A percentile compares a stretch with the other conserved stretches of the same genome.
Evolutionary conservation across 2,329 filamentous ascomycete species (phyloP).

Genomic region (Ascosphaera aggregata): DNA sequence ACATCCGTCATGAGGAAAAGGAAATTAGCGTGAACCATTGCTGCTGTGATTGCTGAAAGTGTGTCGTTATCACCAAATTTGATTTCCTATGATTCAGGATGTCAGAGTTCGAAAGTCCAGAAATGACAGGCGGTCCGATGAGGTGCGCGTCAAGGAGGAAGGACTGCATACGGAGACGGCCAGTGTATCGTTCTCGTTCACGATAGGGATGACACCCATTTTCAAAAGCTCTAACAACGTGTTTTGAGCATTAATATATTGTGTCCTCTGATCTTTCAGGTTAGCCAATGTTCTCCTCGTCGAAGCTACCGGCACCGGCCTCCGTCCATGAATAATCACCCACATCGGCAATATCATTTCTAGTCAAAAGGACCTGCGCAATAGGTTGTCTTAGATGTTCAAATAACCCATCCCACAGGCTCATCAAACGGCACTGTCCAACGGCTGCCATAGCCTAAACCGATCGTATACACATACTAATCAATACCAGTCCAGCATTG

Average conservation of each 20-base stretch:
- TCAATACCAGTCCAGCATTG: too few species aligned
- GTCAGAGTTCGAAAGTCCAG: background rate
- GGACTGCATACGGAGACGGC: constrained; percentile 42
- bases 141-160: too few species aligned
- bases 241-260: constrained; percentile 93
- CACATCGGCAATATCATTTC: constrained; percentile 91
- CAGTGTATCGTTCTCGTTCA: constrained; percentile 96
- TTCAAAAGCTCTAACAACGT: constrained; percentile 74
- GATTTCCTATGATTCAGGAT: constrained; percentile 39
- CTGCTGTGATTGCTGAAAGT: constrained; percentile 82
- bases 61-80: constrained; percentile 99
- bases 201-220: constrained; percentile 93
- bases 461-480: constrained; percentile 4
- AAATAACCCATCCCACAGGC: constrained; percentile 86
- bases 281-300: too few species aligned
- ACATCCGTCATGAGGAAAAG: constrained; percentile 98
- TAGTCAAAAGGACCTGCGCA: constrained; percentile 79
- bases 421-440: constrained; percentile 85
- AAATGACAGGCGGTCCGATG: background rate
- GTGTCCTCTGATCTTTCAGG: constrained; percentile 37
- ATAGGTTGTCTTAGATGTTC: constrained; percentile 71
- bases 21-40: constrained; percentile 91
- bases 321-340: too few species aligned
- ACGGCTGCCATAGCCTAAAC: constrained; percentile 68
- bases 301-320: too few species aligned